Evolutionary conservation across 2,329 filamentous ascomycete genomes (phyloP), one percentile per base, ranked within the genome.

Genomic region (Trematosphaeria pertusa): DNA sequence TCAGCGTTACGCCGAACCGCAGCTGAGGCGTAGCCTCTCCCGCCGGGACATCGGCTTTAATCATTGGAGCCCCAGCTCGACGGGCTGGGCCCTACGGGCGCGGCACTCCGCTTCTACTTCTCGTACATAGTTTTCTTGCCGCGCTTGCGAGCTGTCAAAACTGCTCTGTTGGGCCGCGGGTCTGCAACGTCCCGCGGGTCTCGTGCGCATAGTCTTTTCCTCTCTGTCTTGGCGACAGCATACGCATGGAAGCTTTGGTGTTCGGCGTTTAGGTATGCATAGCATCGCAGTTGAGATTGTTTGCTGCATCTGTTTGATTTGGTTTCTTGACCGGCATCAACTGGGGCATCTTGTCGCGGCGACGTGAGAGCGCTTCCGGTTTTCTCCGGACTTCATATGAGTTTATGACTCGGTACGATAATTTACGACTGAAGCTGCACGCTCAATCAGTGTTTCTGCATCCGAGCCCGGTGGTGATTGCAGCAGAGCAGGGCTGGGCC

Each of bases 1-100:
- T 59, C 64, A 33, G 55, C 63, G 43, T 59, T 57, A 46, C 66
- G 61, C 34, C 58, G 59, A 34, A 56, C 52, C 30, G 55, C 57
- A 15, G 42, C 44, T 35, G 49, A 57, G 19, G 35, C 43, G 8
- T 55, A 48, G 40, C 22, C 3, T 40, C 21, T n/a, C 12, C 18
- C 8, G 7, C 21, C 28, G 37, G 30, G 35, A 21, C 35, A 21
- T 47, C 37, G 15, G 47, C 41, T 56, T 56, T 60, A 53, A 46
- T 54, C 41, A 51, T 54, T 43, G 41, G 40, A 38, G 26, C 39
- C 48, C 55, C 53, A 33, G 37, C 43, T 33, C 28, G 6, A 34
- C 43, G 56, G 53, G 37, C 35, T 43, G 33, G 30, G 43, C 36
- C 48, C 52, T 44, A 43, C 51, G 42, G 40, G 14, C 18, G 41